Base-by-base conservation (phyloP, 2,329 filamentous ascomycete species). In the Xylaria hypoxylon region DNA sequence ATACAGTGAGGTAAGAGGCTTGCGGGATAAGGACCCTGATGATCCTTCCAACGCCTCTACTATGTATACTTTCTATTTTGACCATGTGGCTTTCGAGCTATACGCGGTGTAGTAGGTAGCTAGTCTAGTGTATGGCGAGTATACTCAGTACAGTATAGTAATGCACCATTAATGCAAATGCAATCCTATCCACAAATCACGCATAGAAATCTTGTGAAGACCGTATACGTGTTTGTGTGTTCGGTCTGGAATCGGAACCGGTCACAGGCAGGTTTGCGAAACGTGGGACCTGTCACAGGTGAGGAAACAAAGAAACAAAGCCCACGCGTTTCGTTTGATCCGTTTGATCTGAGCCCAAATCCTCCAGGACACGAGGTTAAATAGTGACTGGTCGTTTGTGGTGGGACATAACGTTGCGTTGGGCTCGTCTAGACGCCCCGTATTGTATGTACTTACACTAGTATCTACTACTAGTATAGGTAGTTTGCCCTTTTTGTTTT, bases 1-100 rank as follows among this genome's bases (percentile, higher is more conserved):
- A 6, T 1, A 22, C n/a, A 40, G n/a, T 53, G 51, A 56, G 50
- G 47, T 68, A 59, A 65, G 59, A 47, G 62, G 66, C 63, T 56
- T 58, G 61, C 45, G 42, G 44, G 65, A 60, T 50, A 52, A 60
- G 50, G 44, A 51, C 63, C 63, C 67, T 67, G 67, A 67, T 48
- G 47, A 67, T 63, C 64, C 59, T 57, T 60, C 52, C 17, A 38
- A 22, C 38, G 31, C 35, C 50, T 24, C 56, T 51, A 51, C 38
- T n/a, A n/a, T n/a, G n/a, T n/a, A n/a, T n/a, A 10, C 33, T 7
- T 48, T 42, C 56, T 60, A 33, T 48, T 55, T 31, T 35, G 24
- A 44, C 44, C 7, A 44, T 33, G 60, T 51, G 60, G 45, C 60
- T 55, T 31, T 42, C 13, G 31, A 22, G 35, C 48, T 33, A 52